Evolutionary conservation across 371 early-diverging fungal genomes (phyloP).

Genomic region (Apophysomyces trapeziformis): DNA sequence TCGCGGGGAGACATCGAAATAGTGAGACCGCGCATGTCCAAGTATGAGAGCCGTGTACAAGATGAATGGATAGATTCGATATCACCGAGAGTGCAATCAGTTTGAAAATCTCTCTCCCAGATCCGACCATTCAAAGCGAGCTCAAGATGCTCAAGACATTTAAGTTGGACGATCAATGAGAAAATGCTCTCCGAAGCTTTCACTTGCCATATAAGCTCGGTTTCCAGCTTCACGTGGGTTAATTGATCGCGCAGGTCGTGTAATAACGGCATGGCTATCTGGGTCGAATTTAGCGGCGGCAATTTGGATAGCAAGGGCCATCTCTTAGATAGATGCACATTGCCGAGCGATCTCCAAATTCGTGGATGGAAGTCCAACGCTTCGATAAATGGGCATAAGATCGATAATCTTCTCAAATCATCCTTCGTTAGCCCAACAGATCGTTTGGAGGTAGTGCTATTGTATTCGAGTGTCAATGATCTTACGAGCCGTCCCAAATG

Average conservation of each 20-base stretch:
- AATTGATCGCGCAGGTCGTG: neutral
- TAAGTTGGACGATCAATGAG: neutral
- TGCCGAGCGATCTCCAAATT: neutral
- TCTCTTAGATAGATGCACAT: neutral
- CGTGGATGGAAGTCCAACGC: neutral
- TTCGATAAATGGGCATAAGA: neutral
- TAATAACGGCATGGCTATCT: neutral
- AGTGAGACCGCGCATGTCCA: neutral
- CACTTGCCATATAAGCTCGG: neutral
- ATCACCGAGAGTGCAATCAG: neutral
- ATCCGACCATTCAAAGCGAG: neutral
- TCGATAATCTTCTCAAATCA: neutral
- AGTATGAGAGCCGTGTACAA: neutral
- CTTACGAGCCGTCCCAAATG: neutral
- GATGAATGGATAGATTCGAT: neutral
- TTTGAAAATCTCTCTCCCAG: neutral
- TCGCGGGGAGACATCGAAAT: neutral
- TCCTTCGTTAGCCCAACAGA: neutral
- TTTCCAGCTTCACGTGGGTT: neutral
- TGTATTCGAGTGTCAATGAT: neutral
- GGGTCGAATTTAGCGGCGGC: neutral
- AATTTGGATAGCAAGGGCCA: neutral
- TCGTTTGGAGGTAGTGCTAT: neutral
- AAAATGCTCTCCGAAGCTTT: neutral
- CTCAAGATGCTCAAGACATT: conserved; percentile 2